Conservation (phyloP, 169 alveolate genomes). For the Cryptosporidium felis region DNA sequence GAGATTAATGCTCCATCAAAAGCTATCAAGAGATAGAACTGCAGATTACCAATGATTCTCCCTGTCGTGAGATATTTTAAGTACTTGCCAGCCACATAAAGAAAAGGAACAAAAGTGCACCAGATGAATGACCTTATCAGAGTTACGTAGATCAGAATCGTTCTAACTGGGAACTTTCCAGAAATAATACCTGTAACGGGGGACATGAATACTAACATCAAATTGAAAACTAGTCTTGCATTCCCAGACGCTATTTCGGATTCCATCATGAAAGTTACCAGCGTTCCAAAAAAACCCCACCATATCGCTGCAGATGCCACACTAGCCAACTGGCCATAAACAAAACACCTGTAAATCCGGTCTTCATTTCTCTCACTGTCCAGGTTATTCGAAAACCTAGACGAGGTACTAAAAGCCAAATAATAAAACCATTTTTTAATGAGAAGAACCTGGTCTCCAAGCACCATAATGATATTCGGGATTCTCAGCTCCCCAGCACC, state of each 20-base stretch:
- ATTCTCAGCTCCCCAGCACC: not conserved
- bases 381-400: not conserved
- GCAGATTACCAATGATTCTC: constrained; percentile 1
- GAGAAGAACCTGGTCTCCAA: not conserved
- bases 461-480: not conserved
- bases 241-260: constrained; percentile 25
- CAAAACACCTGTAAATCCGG: constrained; percentile 20
- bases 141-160: constrained; percentile 8
- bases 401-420: not conserved
- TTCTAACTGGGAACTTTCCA: not conserved
- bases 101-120: constrained; percentile 14
- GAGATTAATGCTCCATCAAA: constrained; percentile 35
- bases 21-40: constrained; percentile 15
- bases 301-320: constrained; percentile 52
- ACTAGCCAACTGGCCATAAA: constrained; percentile 39
- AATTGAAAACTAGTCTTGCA: constrained; percentile 33
- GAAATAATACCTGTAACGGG: constrained; percentile 30
- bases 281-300: constrained; percentile 64
- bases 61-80: not conserved
- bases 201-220: constrained; percentile 12
- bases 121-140: constrained; percentile 14
- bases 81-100: not conserved
- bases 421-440: constrained; percentile 20
- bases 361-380: constrained; percentile 22
- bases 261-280: constrained; percentile 15